Evolutionary conservation across 495 filamentous ascomycete genomes (phyloP), one percentile per base, ranked within the genome.

Genomic region (Podospora appendiculata): DNA sequence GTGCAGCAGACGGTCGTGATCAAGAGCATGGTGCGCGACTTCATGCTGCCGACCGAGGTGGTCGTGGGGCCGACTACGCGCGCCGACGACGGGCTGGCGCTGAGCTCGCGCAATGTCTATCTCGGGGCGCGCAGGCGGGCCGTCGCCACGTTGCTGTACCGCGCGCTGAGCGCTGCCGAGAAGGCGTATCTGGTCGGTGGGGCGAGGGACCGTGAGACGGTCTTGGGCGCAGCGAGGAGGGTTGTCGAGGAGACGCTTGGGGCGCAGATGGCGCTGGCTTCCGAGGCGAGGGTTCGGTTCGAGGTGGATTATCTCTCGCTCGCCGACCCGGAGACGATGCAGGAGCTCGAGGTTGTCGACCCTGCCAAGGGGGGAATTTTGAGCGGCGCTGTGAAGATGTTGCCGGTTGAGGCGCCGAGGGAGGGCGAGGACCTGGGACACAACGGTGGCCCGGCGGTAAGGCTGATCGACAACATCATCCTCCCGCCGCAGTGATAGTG

Each of bases 1-100:
- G 81, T 96, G 14, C 93, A 99, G 70, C 93, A 99, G 71, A 94
- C 89, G 0, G 87, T 92, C 8, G 79, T 99, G 6, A 88, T 99
- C 61, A 81, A 79, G 65, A 79, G 87, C 8, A 79, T 99, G 82
- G 87, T 96, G 4, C 70, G 79, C 56, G 93, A 99, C 62, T 91
- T 99, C 56, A 84, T 87, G 63, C 60, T 97, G n/a, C 79, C 85
- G 18, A 86, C 80, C 3, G 78, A 89, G 42, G 81, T 97, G 1
- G 72, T 83, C 6, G 74, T 97, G 36, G 82, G 85, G 3, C 65
- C 77, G 5, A 98, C 93, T 2, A 67, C 79, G 39, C 75, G 93
- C n/a, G 90, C 94, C 52, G 45, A 64, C 1, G 89, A 93, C 68
- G 93, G 94, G 7, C 69, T 99, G 57, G 93, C 93, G n/a, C 74